phyloP scores from a whole-genome alignment of 2,329 filamentous ascomycete species.

The Ascochyta pisi region DNA sequence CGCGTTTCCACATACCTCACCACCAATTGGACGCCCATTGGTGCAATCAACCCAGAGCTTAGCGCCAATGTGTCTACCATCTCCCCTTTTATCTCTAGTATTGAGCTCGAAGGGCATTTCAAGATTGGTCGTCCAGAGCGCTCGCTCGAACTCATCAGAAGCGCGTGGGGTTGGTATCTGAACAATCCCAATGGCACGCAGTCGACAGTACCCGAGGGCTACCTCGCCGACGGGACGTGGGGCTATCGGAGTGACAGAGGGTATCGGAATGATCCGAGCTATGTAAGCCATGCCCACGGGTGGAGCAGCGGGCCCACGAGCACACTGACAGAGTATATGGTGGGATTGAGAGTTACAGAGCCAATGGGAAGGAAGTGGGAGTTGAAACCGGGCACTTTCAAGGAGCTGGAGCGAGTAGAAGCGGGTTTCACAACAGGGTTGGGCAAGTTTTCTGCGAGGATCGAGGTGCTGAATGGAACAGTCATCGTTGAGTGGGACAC shows the following conservation, averaged over 20 bases:
- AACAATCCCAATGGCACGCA: conserved; percentile 64
- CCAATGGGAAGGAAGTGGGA: conserved; percentile 53
- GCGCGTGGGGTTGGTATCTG: conserved; percentile 67
- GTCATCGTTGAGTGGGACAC: conserved; percentile 5
- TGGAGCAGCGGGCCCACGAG: conserved; percentile 49
- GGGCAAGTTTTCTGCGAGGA: conserved; percentile 3
- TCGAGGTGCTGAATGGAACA: neutral
- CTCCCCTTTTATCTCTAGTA: conserved; percentile 64
- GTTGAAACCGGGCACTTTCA: conserved; percentile 44
- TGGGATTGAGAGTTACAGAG: conserved; percentile 53
- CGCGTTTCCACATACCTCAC: conserved; percentile 56
- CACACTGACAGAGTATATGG: conserved; percentile 50
- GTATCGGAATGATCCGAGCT: conserved; percentile 58
- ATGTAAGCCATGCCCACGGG: conserved; percentile 53
- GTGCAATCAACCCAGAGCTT: conserved; percentile 63
- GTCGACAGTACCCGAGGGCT: conserved; percentile 67
- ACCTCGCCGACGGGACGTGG: conserved; percentile 62
- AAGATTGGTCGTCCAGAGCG: conserved; percentile 56
- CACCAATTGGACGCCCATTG: conserved; percentile 63
- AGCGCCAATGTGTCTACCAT: conserved; percentile 57
- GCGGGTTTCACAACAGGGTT: conserved; percentile 3
- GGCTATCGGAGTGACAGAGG: conserved; percentile 62
- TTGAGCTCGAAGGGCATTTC: conserved; percentile 66
- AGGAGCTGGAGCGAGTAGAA: neutral
- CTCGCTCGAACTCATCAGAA: conserved; percentile 63